phyloP scores from a whole-genome alignment of 257 asterid genomes.

The Solanum phureja region DNA sequence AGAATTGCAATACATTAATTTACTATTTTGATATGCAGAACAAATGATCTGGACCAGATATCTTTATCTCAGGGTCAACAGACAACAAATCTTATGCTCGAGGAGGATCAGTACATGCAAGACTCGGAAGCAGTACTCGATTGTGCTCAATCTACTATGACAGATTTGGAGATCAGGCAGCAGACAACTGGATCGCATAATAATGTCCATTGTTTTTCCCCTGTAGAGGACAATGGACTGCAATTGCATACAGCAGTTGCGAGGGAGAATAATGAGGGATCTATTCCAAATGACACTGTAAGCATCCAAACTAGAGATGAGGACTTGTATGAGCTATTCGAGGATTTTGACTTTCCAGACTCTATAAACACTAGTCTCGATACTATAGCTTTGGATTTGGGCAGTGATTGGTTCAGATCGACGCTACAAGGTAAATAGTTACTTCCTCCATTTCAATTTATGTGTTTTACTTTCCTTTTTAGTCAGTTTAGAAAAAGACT shows the following conservation, averaged over 20 bases:
- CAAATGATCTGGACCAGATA: background rate
- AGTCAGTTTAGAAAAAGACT: background rate
- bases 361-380: background rate
- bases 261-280: background rate
- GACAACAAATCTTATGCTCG: background rate
- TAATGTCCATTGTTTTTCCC: background rate
- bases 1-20: background rate
- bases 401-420: background rate
- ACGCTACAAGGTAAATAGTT: background rate
- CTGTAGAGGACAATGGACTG: background rate
- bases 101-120: background rate
- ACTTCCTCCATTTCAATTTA: background rate
- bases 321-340: background rate
- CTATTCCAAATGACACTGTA: background rate
- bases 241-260: background rate
- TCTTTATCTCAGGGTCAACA: background rate
- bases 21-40: background rate
- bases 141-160: background rate
- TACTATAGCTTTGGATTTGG: background rate
- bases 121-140: background rate
- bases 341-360: background rate
- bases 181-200: background rate
- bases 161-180: background rate
- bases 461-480: background rate
- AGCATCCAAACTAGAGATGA: background rate